Conservation (phyloP, 2,329 filamentous ascomycete species). For the Capronia coronata region DNA sequence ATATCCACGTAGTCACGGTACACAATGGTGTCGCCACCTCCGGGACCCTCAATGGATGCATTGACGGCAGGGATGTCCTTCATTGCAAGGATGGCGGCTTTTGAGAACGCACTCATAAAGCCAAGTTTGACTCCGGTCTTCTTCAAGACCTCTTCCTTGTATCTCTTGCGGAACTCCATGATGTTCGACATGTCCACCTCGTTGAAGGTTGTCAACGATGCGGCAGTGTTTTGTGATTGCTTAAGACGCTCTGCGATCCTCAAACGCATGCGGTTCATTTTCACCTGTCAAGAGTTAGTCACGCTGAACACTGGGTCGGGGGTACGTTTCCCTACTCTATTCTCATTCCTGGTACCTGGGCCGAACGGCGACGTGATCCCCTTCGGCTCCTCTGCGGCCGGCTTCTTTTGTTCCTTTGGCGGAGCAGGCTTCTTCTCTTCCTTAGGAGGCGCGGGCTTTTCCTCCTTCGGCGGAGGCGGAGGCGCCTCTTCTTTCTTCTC, state of each 20-base stretch:
- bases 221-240: constrained; percentile 97
- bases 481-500: constrained; percentile 27
- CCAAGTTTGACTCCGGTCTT: constrained; percentile 95
- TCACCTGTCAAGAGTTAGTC: constrained; percentile 57
- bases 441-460: constrained; percentile 31
- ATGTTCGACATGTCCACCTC: constrained; percentile 98
- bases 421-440: constrained; percentile 35
- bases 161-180: constrained; percentile 94
- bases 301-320: constrained; percentile 4
- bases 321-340: constrained; percentile 58
- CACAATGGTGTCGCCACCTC: constrained; percentile 93
- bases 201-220: constrained; percentile 96
- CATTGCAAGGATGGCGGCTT: constrained; percentile 85
- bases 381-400: constrained; percentile 27
- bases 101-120: constrained; percentile 98
- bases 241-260: constrained; percentile 96
- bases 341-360: constrained; percentile 65
- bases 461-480: constrained; percentile 16
- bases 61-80: constrained; percentile 91
- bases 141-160: constrained; percentile 95
- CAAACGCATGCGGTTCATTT: constrained; percentile 99
- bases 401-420: constrained; percentile 32
- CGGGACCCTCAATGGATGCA: constrained; percentile 91
- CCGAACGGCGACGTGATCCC: constrained; percentile 47
- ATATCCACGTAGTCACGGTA: constrained; percentile 98